Evolutionary conservation across 2,329 filamentous ascomycete species (phyloP).

Genomic region (Penicillium sp.): DNA sequence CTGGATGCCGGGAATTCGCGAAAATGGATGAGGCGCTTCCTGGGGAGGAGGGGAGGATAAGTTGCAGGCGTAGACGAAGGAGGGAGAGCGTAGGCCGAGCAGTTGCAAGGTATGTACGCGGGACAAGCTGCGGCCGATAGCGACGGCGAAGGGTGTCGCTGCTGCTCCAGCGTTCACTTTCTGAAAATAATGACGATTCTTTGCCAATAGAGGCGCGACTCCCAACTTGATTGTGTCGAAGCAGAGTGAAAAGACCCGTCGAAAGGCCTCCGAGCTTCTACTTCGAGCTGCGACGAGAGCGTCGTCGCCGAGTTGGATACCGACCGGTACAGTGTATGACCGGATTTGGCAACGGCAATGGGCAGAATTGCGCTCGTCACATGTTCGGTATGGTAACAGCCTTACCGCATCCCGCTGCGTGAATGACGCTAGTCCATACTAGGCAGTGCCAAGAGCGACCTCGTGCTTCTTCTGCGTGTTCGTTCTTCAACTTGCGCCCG

Average conservation of each 20-base stretch:
- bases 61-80: constrained; percentile 17
- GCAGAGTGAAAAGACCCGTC: constrained; percentile 2
- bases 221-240: constrained; percentile 10
- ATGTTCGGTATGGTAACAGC: constrained; percentile 9
- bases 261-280: constrained; percentile 8
- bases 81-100: constrained; percentile 24
- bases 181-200: constrained; percentile 2
- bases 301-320: constrained; percentile 18
- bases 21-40: constrained; percentile 19
- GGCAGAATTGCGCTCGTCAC: too few species aligned
- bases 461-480: constrained; percentile 30
- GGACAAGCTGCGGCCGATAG: constrained; percentile 13
- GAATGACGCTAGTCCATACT: constrained; percentile 15
- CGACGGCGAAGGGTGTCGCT: constrained; percentile 1
- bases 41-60: constrained; percentile 16
- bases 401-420: constrained; percentile 9
- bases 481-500: constrained; percentile 19
- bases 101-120: constrained; percentile 20
- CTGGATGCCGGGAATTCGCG: constrained; percentile 13
- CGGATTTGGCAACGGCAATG: too few species aligned
- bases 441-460: constrained; percentile 25
- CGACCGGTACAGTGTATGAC: constrained; percentile 5
- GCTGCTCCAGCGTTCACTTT: constrained; percentile 1
- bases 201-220: too few species aligned
- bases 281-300: constrained; percentile 22